These are phyloP conservation scores for Fragilaria radians DNA, from an alignment of 108 stramenopile species.

Conservation along the genomic window DNA sequence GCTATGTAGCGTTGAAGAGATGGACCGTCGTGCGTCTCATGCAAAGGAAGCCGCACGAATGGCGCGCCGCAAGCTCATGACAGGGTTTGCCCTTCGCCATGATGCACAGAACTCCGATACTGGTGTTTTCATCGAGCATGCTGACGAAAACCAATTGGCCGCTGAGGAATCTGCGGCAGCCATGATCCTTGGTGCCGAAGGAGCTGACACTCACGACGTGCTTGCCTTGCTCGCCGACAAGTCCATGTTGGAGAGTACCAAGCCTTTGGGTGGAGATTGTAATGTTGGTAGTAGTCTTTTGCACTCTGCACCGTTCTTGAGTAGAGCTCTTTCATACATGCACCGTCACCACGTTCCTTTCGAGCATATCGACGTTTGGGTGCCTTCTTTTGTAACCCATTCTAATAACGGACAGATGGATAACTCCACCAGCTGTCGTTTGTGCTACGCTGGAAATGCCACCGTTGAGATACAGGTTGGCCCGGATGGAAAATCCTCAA, in stretches of 20 bases:
- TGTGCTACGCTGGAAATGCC: slow-evolving; percentile 80
- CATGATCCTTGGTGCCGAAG: slow-evolving; percentile 14
- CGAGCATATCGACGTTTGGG: slow-evolving; percentile 84
- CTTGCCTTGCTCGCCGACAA: slow-evolving; percentile 30
- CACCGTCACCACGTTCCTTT: slow-evolving; percentile 74
- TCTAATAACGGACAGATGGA: slow-evolving; percentile 7
- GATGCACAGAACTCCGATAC: slow-evolving; percentile 58
- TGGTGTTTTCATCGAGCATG: slow-evolving; percentile 71
- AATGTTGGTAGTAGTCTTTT: slow-evolving; percentile 45
- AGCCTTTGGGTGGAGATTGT: slow-evolving; percentile 13
- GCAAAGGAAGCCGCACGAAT: slow-evolving; percentile 71
- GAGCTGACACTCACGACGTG: slow-evolving; percentile 25
- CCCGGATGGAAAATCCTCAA: slow-evolving; percentile 25
- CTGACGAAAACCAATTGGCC: slow-evolving; percentile 9
- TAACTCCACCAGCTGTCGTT: slow-evolving; percentile 37
- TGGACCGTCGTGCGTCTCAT: slow-evolving; percentile 63
- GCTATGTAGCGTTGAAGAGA: slow-evolving; percentile 74
- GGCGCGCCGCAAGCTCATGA: slow-evolving; percentile 73
- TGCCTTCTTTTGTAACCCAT: slow-evolving; percentile 77
- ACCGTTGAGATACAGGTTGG: slow-evolving; percentile 45
- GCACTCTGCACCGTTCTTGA: slow-evolving; percentile 70
- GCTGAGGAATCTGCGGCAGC: slow-evolving; percentile 28
- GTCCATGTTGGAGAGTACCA: slow-evolving; percentile 15
- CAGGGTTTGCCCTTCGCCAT: slow-evolving; percentile 60
- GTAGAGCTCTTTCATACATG: slow-evolving; percentile 53